Evolutionary conservation across 345 rosid species (phyloP).

Genomic region (Melaleuca alternifolia): DNA sequence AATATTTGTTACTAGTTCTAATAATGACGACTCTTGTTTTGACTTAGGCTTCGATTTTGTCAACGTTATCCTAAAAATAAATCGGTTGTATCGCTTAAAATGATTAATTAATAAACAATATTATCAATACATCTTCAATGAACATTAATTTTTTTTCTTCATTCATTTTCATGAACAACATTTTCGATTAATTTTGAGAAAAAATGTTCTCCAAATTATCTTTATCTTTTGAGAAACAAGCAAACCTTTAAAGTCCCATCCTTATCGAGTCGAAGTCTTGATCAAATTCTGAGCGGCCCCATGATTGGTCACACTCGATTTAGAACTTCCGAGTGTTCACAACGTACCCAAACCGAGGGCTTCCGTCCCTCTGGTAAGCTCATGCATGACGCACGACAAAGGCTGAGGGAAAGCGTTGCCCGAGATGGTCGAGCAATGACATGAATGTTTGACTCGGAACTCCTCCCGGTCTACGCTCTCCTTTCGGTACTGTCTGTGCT

Average conservation of each 20-base stretch:
- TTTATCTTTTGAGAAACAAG: background rate
- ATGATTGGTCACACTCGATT: background rate
- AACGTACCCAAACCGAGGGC: background rate
- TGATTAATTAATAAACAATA: background rate
- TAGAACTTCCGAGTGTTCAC: background rate
- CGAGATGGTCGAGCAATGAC: background rate
- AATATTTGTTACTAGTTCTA: background rate
- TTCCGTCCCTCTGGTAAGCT: background rate
- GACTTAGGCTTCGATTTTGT: background rate
- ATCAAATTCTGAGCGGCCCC: background rate
- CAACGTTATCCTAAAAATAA: accelerated
- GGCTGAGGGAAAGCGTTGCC: background rate
- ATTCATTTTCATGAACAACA: background rate
- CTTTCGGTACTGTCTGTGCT: background rate
- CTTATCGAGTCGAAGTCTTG: background rate
- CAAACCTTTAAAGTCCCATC: background rate
- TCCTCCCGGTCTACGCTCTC: background rate
- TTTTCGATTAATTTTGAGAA: background rate
- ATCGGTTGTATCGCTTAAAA: accelerated
- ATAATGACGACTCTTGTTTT: background rate
- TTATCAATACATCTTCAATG: background rate
- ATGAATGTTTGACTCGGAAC: background rate
- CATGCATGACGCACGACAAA: background rate
- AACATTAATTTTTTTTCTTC: background rate
- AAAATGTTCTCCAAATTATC: background rate